Evolutionary conservation across 495 filamentous ascomycete genomes (phyloP).

Genomic region (Tuber calosporum): DNA sequence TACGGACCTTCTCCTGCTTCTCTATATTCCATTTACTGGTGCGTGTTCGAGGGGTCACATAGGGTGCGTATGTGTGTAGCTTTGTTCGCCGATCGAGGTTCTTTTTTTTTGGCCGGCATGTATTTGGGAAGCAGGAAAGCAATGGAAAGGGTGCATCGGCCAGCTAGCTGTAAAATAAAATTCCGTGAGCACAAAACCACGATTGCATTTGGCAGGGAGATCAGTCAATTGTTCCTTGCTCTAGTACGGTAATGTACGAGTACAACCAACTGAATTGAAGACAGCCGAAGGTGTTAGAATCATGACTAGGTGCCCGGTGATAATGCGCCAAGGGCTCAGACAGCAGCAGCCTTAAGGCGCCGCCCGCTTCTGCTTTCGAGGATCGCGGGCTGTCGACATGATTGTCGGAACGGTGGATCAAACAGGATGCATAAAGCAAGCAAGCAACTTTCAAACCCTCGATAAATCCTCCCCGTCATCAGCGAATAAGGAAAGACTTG

Average conservation of each 20-base stretch:
- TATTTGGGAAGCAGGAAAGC: not conserved
- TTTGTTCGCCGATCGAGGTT: slow-evolving; percentile 3
- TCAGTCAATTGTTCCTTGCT: not conserved
- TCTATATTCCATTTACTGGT: not conserved
- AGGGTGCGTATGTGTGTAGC: slow-evolving; percentile 3
- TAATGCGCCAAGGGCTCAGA: not conserved
- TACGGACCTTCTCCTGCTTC: not conserved
- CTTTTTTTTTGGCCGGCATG: slow-evolving; percentile 3
- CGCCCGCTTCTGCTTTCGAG: not conserved
- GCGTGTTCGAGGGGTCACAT: slow-evolving; percentile 4
- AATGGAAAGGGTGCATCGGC: not conserved
- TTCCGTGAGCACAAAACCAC: not conserved
- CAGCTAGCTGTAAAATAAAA: not conserved
- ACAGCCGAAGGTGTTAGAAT: not conserved
- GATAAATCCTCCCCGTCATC: not conserved
- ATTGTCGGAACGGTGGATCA: not conserved
- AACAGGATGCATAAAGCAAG: not conserved
- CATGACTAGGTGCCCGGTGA: not conserved
- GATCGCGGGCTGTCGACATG: not conserved
- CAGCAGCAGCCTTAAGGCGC: slow-evolving; percentile 4
- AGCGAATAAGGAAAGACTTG: not conserved
- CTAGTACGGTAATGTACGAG: not conserved
- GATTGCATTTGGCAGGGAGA: not conserved
- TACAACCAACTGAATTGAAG: not conserved
- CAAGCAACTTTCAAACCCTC: not conserved